These are phyloP conservation scores for Vitis hybrid DNA, from an alignment of 177 flowering plant species.

Conservation along the genomic window DNA sequence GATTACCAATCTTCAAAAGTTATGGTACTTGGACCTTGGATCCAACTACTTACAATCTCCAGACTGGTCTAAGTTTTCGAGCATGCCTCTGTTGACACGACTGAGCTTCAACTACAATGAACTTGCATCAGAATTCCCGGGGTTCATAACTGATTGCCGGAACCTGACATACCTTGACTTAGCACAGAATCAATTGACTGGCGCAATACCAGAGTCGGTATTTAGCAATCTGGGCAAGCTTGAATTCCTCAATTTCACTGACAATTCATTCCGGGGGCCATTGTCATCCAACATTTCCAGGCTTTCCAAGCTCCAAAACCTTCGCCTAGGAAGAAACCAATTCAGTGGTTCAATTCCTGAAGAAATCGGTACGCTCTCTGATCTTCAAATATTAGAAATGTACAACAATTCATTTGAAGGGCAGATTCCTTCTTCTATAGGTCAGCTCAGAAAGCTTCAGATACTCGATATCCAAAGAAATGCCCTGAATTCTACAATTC, in stretches of 20 bases:
- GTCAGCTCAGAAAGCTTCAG: slow-evolving; percentile 17
- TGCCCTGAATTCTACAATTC: slow-evolving; percentile 38
- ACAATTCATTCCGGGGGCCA: slow-evolving; percentile 42
- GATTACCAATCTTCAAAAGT: slow-evolving; percentile 46
- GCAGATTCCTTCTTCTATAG: not conserved
- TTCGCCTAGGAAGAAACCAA: slow-evolving; percentile 31
- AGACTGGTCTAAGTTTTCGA: slow-evolving; percentile 41
- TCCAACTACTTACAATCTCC: slow-evolving; percentile 44
- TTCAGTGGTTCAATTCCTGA: slow-evolving; percentile 46
- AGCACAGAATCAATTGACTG: slow-evolving; percentile 42
- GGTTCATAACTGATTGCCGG: slow-evolving; percentile 32
- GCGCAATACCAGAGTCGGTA: slow-evolving; percentile 45
- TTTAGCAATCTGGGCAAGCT: slow-evolving; percentile 40
- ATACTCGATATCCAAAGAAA: slow-evolving; percentile 31
- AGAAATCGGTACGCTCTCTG: slow-evolving; percentile 34
- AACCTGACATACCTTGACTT: slow-evolving; percentile 55
- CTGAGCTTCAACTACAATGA: slow-evolving; percentile 36
- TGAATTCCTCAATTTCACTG: slow-evolving; percentile 43
- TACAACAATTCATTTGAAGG: slow-evolving; percentile 29
- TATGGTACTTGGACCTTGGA: slow-evolving; percentile 49
- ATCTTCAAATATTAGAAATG: slow-evolving; percentile 38
- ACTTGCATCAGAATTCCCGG: slow-evolving; percentile 38
- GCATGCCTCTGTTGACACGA: slow-evolving; percentile 37
- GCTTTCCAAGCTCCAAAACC: slow-evolving; percentile 40
- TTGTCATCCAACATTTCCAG: slow-evolving; percentile 40